Conservation (phyloP, 148 eudicot genomes). For the Agrostemma githago region DNA sequence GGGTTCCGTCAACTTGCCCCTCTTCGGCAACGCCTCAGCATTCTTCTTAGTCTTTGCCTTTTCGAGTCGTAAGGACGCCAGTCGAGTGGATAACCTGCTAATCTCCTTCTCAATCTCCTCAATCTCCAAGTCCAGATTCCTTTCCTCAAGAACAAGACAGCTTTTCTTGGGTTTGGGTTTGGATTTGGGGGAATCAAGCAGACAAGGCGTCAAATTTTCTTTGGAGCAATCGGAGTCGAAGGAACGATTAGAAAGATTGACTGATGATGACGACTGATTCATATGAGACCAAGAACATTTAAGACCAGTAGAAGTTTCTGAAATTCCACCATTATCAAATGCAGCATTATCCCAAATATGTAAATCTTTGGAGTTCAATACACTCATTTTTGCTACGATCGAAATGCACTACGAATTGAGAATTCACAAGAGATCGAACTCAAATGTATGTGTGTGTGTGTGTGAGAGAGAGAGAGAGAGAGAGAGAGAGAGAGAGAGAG, state of each 20-base stretch:
- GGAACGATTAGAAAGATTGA: constrained; percentile 33
- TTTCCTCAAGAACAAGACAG: constrained; percentile 35
- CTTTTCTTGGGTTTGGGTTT: constrained; percentile 7
- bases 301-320: constrained; percentile 19
- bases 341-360: constrained; percentile 83
- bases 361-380: constrained; percentile 42
- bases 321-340: constrained; percentile 45
- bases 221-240: constrained; percentile 47
- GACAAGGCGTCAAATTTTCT: constrained; percentile 46
- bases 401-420: background rate
- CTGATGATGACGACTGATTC: constrained; percentile 28
- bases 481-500: background rate
- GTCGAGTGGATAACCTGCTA: constrained; percentile 41
- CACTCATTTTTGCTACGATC: background rate
- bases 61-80: constrained; percentile 51
- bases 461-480: constrained; percentile 7
- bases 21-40: constrained; percentile 41
- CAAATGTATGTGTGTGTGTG: background rate
- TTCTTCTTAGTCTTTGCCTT: constrained; percentile 59
- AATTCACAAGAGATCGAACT: background rate
- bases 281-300: constrained; percentile 26
- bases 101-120: constrained; percentile 76
- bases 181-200: constrained; percentile 20
- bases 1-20: constrained; percentile 60
- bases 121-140: constrained; percentile 62